These are phyloP conservation scores for Daphne laureola DNA, from an alignment of 441 rosid genomes.

Conservation along the genomic window DNA sequence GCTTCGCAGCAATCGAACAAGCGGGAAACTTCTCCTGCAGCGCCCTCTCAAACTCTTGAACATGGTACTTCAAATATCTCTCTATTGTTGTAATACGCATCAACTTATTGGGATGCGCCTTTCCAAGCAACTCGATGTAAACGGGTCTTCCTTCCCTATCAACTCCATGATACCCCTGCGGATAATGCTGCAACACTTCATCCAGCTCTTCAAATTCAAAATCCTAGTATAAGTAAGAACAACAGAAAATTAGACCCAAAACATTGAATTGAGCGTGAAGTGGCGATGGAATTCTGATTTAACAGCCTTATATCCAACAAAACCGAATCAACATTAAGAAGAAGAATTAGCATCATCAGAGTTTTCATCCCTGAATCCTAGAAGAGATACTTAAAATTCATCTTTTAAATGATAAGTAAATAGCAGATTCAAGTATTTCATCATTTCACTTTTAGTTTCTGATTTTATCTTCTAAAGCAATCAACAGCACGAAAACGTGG, in stretches of 20 bases:
- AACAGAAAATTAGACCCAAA: constrained; percentile 1
- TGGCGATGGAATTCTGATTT: not conserved
- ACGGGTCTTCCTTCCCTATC: constrained; percentile 96
- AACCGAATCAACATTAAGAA: no score
- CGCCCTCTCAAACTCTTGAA: constrained; percentile 93
- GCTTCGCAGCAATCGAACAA: constrained; percentile 89
- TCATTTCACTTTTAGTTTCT: not conserved
- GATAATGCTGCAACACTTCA: constrained; percentile 87
- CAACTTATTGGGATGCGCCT: constrained; percentile 80
- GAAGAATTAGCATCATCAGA: no score
- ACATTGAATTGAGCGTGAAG: not conserved
- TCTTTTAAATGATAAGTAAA: no score
- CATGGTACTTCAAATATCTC: constrained; percentile 84
- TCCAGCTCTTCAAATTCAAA: constrained; percentile 87
- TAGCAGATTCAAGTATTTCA: no score
- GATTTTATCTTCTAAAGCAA: not conserved
- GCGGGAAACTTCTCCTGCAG: constrained; percentile 84
- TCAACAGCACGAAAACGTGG: not conserved
- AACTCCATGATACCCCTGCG: constrained; percentile 95
- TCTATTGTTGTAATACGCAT: constrained; percentile 79
- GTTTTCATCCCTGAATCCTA: not conserved
- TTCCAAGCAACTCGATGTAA: constrained; percentile 91
- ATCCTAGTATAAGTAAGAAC: constrained; percentile 39
- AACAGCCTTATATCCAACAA: no score
- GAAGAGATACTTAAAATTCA: no score